Base-by-base conservation (phyloP, 2,329 filamentous ascomycete genomes). In the Onygenales sp. region DNA sequence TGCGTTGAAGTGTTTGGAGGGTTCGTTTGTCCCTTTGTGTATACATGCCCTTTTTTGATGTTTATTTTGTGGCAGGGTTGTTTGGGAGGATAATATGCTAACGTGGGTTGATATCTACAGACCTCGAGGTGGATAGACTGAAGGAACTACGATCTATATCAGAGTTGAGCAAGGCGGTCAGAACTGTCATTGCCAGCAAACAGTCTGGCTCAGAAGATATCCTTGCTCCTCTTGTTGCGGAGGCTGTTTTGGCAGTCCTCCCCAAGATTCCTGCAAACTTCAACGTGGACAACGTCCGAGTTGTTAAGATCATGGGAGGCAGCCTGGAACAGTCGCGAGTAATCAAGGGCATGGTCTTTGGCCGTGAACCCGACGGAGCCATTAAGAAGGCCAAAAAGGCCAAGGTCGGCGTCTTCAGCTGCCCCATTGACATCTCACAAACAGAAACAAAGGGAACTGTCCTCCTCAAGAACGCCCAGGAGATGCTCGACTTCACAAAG, bases 261-360 rank as follows among this genome's bases (percentile, higher is more conserved):
- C 93, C 94, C 61, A 96, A 96, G 78, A 95, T 96, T 75, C 87
- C 93, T 21, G 75, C 80, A 69, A 91, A 94, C 75, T 98, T 98
- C 81, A 98, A 96, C 73, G 90, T 98, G 59, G 93, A 98, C 78
- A 98, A 98, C 72, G 86, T 98, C 64, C 88, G 93, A 56, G 94
- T 98, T 54, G 94, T 98, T 64, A 98, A 98, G 81, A 98, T 98
- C 66, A 97, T 98, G 92, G 93, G 93, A 63, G 92, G 93, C 59
- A 90, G 87, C 69, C 77, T 98, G 67, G 88, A 94, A 65, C 91
- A 98, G 76, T 95, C 90, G 70, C 85, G 83, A 61, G 92, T 98
- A 11, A 86, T 98, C 56, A 94, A 88, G 79, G 93, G 93, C 61
- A 98, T 98, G 93, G 94, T 98, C 51, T 97, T 98, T 69, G 86